Conservation (phyloP, 2,329 filamentous ascomycete genomes). For the Fusarium begoniae region DNA sequence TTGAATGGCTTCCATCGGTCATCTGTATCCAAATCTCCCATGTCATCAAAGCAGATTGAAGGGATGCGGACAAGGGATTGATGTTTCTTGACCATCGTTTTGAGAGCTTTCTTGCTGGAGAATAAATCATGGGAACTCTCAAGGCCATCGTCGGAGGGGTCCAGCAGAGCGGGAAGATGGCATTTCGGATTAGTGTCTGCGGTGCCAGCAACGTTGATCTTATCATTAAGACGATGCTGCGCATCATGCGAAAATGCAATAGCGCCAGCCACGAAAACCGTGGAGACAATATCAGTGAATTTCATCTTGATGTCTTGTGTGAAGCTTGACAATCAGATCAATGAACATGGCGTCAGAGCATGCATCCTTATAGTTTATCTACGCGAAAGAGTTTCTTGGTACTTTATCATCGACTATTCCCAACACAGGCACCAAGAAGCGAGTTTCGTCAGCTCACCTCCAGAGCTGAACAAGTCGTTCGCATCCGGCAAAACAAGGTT, state of each 20-base stretch:
- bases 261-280: neutral
- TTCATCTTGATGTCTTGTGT: neutral
- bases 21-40: constrained; percentile 61
- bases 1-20: constrained; percentile 62
- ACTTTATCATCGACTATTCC: neutral
- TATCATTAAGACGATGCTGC: neutral
- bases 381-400: neutral
- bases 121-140: constrained; percentile 42
- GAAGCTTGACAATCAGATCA: neutral
- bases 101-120: constrained; percentile 41
- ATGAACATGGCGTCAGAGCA: neutral
- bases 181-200: constrained; percentile 23
- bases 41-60: constrained; percentile 63
- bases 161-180: constrained; percentile 41
- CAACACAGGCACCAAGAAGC: neutral
- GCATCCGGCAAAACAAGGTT: neutral
- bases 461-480: neutral
- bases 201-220: neutral
- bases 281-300: neutral
- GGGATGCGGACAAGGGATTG: constrained; percentile 62
- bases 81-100: constrained; percentile 55
- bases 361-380: neutral
- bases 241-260: neutral
- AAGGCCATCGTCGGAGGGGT: constrained; percentile 43
- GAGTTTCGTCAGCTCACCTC: neutral